Evolutionary conservation across 208 protist genomes (phyloP).

Genomic region (Trypanosoma platydactyli): DNA sequence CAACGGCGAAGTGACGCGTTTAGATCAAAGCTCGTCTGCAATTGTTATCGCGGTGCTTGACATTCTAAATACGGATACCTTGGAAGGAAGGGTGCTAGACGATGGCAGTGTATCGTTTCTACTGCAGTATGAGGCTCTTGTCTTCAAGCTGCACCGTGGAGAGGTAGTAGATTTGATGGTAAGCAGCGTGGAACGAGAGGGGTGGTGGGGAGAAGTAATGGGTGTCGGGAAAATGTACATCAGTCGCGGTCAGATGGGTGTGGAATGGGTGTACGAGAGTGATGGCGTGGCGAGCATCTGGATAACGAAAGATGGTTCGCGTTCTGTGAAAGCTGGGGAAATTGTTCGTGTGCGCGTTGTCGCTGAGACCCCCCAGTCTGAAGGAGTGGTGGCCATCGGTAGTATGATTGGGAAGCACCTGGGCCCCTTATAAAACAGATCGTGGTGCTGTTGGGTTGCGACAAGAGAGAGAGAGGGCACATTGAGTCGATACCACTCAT

Average conservation of each 20-base stretch:
- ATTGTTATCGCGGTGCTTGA: slow-evolving; percentile 80
- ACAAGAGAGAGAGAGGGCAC: too few relatives aligned
- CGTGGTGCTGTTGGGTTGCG: neutral
- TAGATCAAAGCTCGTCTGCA: slow-evolving; percentile 65
- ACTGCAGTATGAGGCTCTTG: slow-evolving; percentile 78
- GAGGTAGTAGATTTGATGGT: slow-evolving; percentile 87
- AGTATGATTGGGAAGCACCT: slow-evolving; percentile 68
- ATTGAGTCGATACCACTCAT: too few relatives aligned
- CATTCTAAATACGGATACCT: slow-evolving; percentile 63
- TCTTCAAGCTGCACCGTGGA: slow-evolving; percentile 80
- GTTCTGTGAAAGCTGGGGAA: slow-evolving; percentile 62
- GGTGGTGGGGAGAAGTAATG: slow-evolving; percentile 73
- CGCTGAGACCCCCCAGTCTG: slow-evolving; percentile 79
- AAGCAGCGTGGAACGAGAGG: slow-evolving; percentile 58
- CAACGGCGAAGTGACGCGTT: slow-evolving; percentile 12
- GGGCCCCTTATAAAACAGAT: slow-evolving; percentile 45
- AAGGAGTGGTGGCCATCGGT: slow-evolving; percentile 64
- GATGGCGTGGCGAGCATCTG: slow-evolving; percentile 56
- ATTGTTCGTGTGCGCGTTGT: slow-evolving; percentile 77
- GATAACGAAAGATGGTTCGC: slow-evolving; percentile 59
- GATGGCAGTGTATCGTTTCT: slow-evolving; percentile 76
- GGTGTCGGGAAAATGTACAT: slow-evolving; percentile 80
- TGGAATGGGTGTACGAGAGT: slow-evolving; percentile 66
- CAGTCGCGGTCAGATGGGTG: slow-evolving; percentile 61
- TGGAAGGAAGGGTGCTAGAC: slow-evolving; percentile 80